A percentile compares a stretch with the other conserved stretches of the same genome.
Evolutionary conservation across 176 grass and related monocot genomes (phyloP).

Genomic region (Puccinellia tenuiflora): DNA sequence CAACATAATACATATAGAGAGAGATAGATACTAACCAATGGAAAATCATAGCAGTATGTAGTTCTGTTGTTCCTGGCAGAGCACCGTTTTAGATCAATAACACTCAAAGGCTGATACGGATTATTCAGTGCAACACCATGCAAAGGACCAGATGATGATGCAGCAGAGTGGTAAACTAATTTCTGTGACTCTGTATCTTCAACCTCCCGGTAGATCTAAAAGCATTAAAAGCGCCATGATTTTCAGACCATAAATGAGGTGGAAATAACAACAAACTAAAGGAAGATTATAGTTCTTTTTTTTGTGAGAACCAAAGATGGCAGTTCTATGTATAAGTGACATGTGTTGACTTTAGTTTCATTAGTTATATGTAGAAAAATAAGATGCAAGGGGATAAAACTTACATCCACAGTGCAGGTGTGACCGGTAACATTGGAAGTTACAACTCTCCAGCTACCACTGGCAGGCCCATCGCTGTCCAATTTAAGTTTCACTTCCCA

Average conservation of each 20-base stretch:
- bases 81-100: constrained; percentile 81
- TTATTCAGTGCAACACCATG: constrained; percentile 63
- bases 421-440: constrained; percentile 91
- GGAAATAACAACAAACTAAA: neutral
- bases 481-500: constrained; percentile 94
- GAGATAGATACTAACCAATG: constrained; percentile 57
- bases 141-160: constrained; percentile 39
- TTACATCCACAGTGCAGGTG: constrained; percentile 91
- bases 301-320: neutral
- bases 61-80: constrained; percentile 83
- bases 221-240: constrained; percentile 10
- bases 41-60: constrained; percentile 98
- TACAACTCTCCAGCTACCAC: constrained; percentile 87
- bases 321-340: neutral
- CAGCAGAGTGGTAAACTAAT: constrained; percentile 64
- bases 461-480: constrained; percentile 55
- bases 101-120: constrained; percentile 64
- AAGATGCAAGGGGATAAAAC: constrained; percentile 10
- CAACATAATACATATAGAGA: neutral
- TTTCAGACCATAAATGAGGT: constrained; percentile 19
- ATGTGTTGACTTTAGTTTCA: neutral
- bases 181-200: constrained; percentile 64
- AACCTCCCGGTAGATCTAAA: constrained; percentile 81
- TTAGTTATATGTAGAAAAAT: neutral
- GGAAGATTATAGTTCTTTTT: neutral